Percentiles rank a stretch among this genome's conserved stretches.
phyloP scores from a whole-genome alignment of 768 basidiomycete species.

The Infundibulicybe gibba region DNA sequence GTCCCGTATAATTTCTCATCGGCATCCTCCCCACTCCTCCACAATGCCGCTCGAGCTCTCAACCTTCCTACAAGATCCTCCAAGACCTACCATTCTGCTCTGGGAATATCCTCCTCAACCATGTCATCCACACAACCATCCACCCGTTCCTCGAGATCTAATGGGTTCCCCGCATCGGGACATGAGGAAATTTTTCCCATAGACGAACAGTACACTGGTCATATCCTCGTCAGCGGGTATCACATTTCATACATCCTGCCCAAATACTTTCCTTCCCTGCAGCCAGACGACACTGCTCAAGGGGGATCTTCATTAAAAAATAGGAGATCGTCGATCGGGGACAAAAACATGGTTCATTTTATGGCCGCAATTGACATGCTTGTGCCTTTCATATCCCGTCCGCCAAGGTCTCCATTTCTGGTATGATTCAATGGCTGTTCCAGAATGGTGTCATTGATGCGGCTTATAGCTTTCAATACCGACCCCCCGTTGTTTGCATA shows the following conservation, averaged over 20 bases:
- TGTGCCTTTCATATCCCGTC: slow-evolving; percentile 64
- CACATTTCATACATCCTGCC: slow-evolving; percentile 75
- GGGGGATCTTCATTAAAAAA: slow-evolving; percentile 23
- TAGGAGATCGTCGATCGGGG: slow-evolving; percentile 55
- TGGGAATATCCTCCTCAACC: slow-evolving; percentile 36
- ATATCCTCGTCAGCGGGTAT: slow-evolving; percentile 74
- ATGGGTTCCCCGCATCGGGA: slow-evolving; percentile 21
- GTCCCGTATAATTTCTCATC: slow-evolving; percentile 76
- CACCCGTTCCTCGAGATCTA: slow-evolving; percentile 33
- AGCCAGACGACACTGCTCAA: too few relatives aligned
- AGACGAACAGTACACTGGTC: slow-evolving; percentile 68
- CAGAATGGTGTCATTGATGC: slow-evolving; percentile 1
- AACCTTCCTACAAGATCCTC: slow-evolving; percentile 58
- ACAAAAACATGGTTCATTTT: slow-evolving; percentile 62
- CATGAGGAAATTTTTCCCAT: slow-evolving; percentile 37
- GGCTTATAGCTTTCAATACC: slow-evolving; percentile 65
- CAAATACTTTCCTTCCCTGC: slow-evolving; percentile 41
- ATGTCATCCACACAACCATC: slow-evolving; percentile 23
- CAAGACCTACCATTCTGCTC: slow-evolving; percentile 58
- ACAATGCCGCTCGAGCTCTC: slow-evolving; percentile 66
- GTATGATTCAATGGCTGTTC: slow-evolving; percentile 26
- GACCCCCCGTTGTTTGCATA: slow-evolving; percentile 73
- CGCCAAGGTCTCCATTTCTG: slow-evolving; percentile 72
- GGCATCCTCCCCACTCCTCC: slow-evolving; percentile 55
- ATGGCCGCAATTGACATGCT: slow-evolving; percentile 81